A percentile compares a stretch with the other conserved stretches of the same genome.
phyloP scores from a whole-genome alignment of 2,329 filamentous ascomycete genomes.

The Incumbomyces delicatus region DNA sequence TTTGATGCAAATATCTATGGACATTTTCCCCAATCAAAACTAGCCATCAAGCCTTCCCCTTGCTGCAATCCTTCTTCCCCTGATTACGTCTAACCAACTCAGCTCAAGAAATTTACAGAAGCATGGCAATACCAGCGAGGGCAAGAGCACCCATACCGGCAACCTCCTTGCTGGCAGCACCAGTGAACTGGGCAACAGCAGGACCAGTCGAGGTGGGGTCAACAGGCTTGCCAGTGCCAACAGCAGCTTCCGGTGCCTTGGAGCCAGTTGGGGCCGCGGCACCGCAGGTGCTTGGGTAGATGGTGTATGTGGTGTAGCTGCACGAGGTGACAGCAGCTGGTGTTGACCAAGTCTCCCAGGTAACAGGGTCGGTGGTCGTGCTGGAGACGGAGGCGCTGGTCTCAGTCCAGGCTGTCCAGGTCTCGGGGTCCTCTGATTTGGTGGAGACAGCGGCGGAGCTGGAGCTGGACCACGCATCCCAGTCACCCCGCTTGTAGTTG shows the following conservation, averaged over 20 bases:
- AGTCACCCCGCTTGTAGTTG: conserved; percentile 2
- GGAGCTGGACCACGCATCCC: not conserved
- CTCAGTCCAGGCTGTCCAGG: not conserved
- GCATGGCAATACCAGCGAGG: conserved; percentile 6
- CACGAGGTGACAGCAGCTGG: conserved; percentile 1
- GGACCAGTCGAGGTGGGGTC: not conserved
- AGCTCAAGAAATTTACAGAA: conserved; percentile 5
- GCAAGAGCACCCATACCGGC: conserved; percentile 6
- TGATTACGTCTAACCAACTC: conserved; percentile 1
- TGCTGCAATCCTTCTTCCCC: not conserved
- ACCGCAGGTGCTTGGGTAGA: conserved; percentile 3
- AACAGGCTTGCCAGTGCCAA: conserved; percentile 7
- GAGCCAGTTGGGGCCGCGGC: not conserved
- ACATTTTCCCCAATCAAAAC: not conserved
- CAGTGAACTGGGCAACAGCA: conserved; percentile 8
- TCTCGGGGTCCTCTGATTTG: not conserved
- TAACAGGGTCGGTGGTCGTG: not conserved
- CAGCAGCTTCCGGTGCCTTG: conserved; percentile 40
- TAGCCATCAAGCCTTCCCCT: not conserved
- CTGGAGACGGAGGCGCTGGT: not conserved
- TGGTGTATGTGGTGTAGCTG: conserved; percentile 5
- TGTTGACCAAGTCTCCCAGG: not conserved
- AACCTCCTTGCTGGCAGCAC: conserved; percentile 7
- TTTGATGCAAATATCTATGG: not conserved
- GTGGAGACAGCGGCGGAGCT: not conserved